phyloP scores from a whole-genome alignment of 208 protist genomes.

The Zelonia costaricensis region DNA sequence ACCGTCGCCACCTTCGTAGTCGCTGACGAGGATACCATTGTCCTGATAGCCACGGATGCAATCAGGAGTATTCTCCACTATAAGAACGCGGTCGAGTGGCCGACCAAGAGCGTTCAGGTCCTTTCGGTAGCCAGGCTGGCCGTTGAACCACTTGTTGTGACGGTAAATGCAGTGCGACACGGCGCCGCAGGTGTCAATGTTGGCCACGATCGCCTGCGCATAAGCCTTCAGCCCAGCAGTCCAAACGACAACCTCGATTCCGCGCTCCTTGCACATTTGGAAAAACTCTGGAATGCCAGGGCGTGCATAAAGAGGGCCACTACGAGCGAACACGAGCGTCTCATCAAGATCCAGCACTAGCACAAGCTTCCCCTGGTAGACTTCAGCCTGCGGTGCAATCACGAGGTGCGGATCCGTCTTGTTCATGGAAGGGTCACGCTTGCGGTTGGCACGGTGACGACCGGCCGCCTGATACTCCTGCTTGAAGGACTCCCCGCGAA shows the following conservation, averaged over 20 bases:
- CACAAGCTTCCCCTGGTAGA: conserved; percentile 80
- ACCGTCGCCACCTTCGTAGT: conserved; percentile 90
- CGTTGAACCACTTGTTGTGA: conserved; percentile 94
- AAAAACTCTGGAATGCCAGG: conserved; percentile 91
- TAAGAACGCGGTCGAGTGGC: conserved; percentile 86
- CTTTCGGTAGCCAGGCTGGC: conserved; percentile 91
- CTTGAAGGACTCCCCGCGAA: conserved; percentile 92
- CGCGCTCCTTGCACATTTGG: conserved; percentile 79
- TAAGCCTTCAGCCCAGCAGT: conserved; percentile 91
- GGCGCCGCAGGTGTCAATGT: conserved; percentile 88
- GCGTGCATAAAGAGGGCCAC: conserved; percentile 85
- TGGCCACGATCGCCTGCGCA: conserved; percentile 91
- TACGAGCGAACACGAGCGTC: conserved; percentile 89
- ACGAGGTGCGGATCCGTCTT: conserved; percentile 78
- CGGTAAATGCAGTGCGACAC: conserved; percentile 93
- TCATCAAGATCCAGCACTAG: conserved; percentile 91
- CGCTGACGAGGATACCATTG: conserved; percentile 92
- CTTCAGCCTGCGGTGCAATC: conserved; percentile 74
- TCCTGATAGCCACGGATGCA: conserved; percentile 92
- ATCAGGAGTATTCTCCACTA: conserved; percentile 94
- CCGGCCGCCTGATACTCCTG: conserved; percentile 90
- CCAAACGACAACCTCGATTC: conserved; percentile 92
- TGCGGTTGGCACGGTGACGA: conserved; percentile 57
- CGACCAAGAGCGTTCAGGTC: conserved; percentile 86
- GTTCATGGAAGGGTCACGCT: conserved; percentile 92